Base-by-base conservation (phyloP, 1,139 yeast species). In the Suzukiozyma palmioleophila region DNA sequence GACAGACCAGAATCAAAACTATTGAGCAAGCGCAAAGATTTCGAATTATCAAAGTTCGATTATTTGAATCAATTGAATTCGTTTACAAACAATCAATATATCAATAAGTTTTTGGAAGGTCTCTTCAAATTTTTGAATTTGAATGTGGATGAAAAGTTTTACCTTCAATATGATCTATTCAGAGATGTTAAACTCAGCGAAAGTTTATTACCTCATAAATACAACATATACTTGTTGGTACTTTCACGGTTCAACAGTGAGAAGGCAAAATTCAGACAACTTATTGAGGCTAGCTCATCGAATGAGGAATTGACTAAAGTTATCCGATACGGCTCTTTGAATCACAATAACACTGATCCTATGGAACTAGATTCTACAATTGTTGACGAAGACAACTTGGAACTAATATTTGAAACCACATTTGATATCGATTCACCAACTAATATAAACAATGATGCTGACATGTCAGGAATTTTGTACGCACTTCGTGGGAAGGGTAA, bases 401-500 rank as follows among this genome's bases (percentile, higher is more conserved):
- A 66, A 41, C 43, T 60, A 43, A 54, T 68, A 8, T 69, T 68
- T 40, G 35, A 26, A 25, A 33, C 25, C 13, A 25, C 36, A 3
- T 49, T 6, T 50, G 39, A 31, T 15, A 18, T 25, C 22, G 39
- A 43, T 31, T 31, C 39, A 25, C 43, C 34, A 10, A 37, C 46
- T 13, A 44, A 47, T 4, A 50, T 44, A 14, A 18, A 49, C 18
- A 54, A 56, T 36, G 59, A 56, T 25, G 53, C 50, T 8, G 72
- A 68, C 40, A 66, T 64, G 43, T 59, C 70, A 35, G 90, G 90
- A 0, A 69, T 84, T 16, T 57, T 84, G 12, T 81, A 82, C 69
- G 78, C 86, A 0, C 66, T 80, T 30, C 83, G 87, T 2, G 89
- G 89, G 2, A 79, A 81, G 44, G 85, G 86, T 9, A 84, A 83